Evolutionary conservation across 371 early-diverging fungal genomes (phyloP).

Genomic region (Coemansia sp.): DNA sequence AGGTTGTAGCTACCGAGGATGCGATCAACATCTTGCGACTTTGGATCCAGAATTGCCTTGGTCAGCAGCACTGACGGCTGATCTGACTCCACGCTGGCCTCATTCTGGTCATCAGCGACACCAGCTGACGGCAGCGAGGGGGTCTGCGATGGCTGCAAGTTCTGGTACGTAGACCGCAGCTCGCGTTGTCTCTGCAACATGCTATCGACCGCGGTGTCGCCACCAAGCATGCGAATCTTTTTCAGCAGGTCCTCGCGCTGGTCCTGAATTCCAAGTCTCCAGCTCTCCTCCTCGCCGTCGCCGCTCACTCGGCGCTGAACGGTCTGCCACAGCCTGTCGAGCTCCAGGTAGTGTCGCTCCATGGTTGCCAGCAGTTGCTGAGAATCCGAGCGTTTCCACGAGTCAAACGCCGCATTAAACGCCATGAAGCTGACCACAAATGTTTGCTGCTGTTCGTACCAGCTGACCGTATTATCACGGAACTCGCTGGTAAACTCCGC

Average conservation of each 20-base stretch:
- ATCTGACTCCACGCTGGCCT: not conserved
- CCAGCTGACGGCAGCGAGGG: constrained; percentile 17
- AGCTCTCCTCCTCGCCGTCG: constrained; percentile 32
- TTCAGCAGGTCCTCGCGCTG: constrained; percentile 25
- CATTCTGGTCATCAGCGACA: not conserved
- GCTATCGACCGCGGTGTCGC: constrained; percentile 18
- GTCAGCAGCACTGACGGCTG: constrained; percentile 16
- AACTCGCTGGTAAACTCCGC: constrained; percentile 18
- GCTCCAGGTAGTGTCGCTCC: constrained; percentile 44
- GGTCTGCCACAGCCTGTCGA: constrained; percentile 44
- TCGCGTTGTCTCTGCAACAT: constrained; percentile 22
- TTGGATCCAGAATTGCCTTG: constrained; percentile 26
- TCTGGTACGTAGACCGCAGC: constrained; percentile 18
- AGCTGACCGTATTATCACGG: constrained; percentile 3
- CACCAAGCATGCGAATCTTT: constrained; percentile 26
- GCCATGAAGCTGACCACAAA: constrained; percentile 32
- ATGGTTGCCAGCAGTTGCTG: constrained; percentile 23
- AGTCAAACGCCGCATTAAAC: constrained; percentile 37
- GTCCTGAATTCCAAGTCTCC: constrained; percentile 31
- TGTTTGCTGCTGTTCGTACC: constrained; percentile 20
- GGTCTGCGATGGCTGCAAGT: constrained; percentile 30
- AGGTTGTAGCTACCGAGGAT: constrained; percentile 30
- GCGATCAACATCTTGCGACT: constrained; percentile 23
- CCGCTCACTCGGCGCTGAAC: constrained; percentile 37
- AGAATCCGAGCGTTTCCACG: constrained; percentile 42